phyloP scores from a whole-genome alignment of 805 yeast species.

The Lipomyces kockii region DNA sequence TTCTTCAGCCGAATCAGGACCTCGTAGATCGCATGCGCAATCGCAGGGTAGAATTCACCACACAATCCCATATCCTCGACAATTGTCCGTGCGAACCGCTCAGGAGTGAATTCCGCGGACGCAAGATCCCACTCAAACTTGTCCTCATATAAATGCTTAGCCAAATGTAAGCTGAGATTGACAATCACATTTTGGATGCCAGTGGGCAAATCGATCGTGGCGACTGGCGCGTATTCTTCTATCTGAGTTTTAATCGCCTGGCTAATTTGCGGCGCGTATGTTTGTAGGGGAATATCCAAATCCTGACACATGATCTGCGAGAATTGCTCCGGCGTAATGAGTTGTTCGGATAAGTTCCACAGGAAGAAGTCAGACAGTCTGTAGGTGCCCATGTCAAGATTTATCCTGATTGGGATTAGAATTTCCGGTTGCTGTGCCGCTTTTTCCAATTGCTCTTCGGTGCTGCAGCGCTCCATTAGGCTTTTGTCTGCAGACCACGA shows the following conservation, averaged over 20 bases:
- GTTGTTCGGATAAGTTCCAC: slow-evolving; percentile 66
- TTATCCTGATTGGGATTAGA: slow-evolving; percentile 69
- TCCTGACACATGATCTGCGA: slow-evolving; percentile 81
- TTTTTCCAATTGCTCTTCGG: slow-evolving; percentile 47
- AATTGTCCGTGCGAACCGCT: slow-evolving; percentile 77
- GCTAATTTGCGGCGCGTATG: slow-evolving; percentile 62
- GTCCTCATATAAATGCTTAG: slow-evolving; percentile 84
- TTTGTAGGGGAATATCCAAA: slow-evolving; percentile 70
- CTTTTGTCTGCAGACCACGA: background rate
- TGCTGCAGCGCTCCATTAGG: slow-evolving; percentile 12
- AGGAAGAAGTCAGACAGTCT: slow-evolving; percentile 67
- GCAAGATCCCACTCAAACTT: slow-evolving; percentile 91
- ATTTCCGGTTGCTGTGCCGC: slow-evolving; percentile 51
- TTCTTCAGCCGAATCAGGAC: slow-evolving; percentile 73
- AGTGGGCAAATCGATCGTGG: slow-evolving; percentile 63
- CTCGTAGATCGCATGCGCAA: slow-evolving; percentile 86
- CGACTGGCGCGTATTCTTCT: slow-evolving; percentile 69
- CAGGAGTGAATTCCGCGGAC: slow-evolving; percentile 65
- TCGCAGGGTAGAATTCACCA: slow-evolving; percentile 86
- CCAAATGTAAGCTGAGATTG: slow-evolving; percentile 78
- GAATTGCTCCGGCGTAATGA: slow-evolving; percentile 72
- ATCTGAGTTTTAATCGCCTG: slow-evolving; percentile 78
- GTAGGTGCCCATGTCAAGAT: slow-evolving; percentile 60
- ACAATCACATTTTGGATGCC: slow-evolving; percentile 74
- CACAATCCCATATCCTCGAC: slow-evolving; percentile 83